Evolutionary conservation across 108 stramenopile species (phyloP).

Genomic region (Licmophora abbreviata): DNA sequence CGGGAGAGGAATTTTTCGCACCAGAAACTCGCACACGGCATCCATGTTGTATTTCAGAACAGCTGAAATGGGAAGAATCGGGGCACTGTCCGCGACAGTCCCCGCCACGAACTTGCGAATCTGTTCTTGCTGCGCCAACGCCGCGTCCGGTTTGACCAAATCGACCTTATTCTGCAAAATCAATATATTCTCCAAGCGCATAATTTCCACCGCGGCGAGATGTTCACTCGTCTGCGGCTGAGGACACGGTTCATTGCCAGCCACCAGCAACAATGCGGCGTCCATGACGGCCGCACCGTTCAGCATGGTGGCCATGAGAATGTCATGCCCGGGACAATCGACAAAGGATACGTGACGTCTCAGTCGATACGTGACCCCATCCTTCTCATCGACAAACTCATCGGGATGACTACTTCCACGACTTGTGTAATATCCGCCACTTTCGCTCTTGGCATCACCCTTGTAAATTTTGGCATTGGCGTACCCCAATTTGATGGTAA

Average conservation of each 20-base stretch:
- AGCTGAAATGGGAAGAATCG: constrained; percentile 97
- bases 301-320: constrained; percentile 99
- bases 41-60: constrained; percentile 99
- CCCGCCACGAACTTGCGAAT: constrained; percentile 97
- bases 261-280: constrained; percentile 97
- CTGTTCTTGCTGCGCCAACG: constrained; percentile 94
- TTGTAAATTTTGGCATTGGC: constrained; percentile 99
- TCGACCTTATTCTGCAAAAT: constrained; percentile 99
- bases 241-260: constrained; percentile 98
- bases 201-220: constrained; percentile 99
- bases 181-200: constrained; percentile 96
- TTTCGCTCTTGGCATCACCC: constrained; percentile 54
- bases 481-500: constrained; percentile 99
- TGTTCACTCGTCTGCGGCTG: constrained; percentile 99
- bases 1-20: constrained; percentile 93
- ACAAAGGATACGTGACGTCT: constrained; percentile 98
- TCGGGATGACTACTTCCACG: constrained; percentile 91
- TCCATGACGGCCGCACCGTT: constrained; percentile 99
- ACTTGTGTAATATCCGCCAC: constrained; percentile 79
- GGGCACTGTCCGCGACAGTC: constrained; percentile 94
- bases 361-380: constrained; percentile 77
- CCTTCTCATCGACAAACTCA: constrained; percentile 80
- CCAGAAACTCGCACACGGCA: constrained; percentile 97
- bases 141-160: constrained; percentile 97
- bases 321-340: constrained; percentile 99